Percentiles rank a stretch among this genome's conserved stretches.
Evolutionary conservation across 805 yeast species (phyloP).

Genomic region (Hanseniaspora meyeri): DNA sequence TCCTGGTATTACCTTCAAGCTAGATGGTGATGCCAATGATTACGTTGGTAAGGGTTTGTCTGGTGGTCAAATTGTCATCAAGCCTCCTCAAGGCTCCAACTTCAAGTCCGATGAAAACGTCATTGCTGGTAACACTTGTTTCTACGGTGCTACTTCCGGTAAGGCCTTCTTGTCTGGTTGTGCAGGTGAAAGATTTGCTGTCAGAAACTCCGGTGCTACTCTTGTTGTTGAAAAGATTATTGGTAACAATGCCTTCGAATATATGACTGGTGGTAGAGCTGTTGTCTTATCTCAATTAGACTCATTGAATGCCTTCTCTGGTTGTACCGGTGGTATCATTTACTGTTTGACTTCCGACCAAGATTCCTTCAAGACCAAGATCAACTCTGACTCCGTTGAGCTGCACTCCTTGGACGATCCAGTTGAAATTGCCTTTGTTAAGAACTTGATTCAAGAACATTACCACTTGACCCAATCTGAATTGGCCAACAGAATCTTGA

Average conservation of each 20-base stretch:
- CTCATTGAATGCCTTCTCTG: constrained; percentile 76
- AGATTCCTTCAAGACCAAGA: constrained; percentile 73
- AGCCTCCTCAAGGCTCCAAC: constrained; percentile 72
- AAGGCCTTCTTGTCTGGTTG: constrained; percentile 87
- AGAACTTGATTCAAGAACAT: constrained; percentile 89
- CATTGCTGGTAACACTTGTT: constrained; percentile 91
- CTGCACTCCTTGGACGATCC: constrained; percentile 69
- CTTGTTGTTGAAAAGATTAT: constrained; percentile 87
- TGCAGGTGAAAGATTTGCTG: constrained; percentile 97
- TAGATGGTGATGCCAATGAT: constrained; percentile 96
- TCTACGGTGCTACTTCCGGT: constrained; percentile 96
- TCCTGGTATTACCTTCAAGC: constrained; percentile 85
- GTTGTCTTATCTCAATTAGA: constrained; percentile 86
- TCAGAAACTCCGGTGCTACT: constrained; percentile 95
- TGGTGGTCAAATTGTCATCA: constrained; percentile 86
- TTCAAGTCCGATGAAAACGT: constrained; percentile 95
- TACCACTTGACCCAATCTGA: constrained; percentile 88
- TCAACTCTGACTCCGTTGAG: constrained; percentile 73
- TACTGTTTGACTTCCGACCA: constrained; percentile 84
- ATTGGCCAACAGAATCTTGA: constrained; percentile 70
- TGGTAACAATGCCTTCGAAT: constrained; percentile 98
- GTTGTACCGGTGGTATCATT: constrained; percentile 99
- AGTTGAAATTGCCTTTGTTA: constrained; percentile 81
- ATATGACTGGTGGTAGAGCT: constrained; percentile 98
- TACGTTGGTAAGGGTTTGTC: constrained; percentile 95